Percentiles rank a stretch among this genome's conserved stretches.
phyloP scores from a whole-genome alignment of 1,139 yeast species.

The Candida buenavistaensis region DNA sequence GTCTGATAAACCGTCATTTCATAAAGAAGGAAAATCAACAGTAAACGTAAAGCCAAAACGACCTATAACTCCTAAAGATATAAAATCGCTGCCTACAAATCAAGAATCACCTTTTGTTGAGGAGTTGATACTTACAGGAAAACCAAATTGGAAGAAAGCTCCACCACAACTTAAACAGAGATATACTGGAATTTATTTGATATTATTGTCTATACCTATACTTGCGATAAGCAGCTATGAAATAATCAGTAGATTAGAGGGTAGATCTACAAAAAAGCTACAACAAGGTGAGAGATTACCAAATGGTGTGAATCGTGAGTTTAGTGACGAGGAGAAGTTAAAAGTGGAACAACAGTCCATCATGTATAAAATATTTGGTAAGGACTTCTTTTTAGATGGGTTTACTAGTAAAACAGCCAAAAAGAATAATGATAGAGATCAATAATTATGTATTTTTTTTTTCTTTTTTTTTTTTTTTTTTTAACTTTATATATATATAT shows the following conservation, averaged over 20 bases:
- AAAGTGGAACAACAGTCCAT: slow-evolving; percentile 36
- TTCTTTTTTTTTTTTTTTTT: too few relatives aligned
- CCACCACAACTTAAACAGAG: slow-evolving; percentile 39
- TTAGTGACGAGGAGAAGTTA: slow-evolving; percentile 44
- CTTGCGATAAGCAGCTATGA: slow-evolving; percentile 37
- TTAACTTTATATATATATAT: slow-evolving; percentile 5
- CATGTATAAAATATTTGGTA: slow-evolving; percentile 42
- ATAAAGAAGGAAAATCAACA: slow-evolving; percentile 26
- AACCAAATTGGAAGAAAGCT: slow-evolving; percentile 48
- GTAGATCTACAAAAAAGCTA: slow-evolving; percentile 41
- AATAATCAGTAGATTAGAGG: slow-evolving; percentile 39
- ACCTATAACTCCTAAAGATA: slow-evolving; percentile 13
- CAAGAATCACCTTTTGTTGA: slow-evolving; percentile 33
- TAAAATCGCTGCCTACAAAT: slow-evolving; percentile 16
- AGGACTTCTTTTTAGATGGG: slow-evolving; percentile 47
- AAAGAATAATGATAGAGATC: slow-evolving; percentile 9
- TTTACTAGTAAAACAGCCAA: slow-evolving; percentile 46
- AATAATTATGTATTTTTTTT: too few relatives aligned
- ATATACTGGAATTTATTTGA: slow-evolving; percentile 41
- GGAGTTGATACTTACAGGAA: slow-evolving; percentile 40
- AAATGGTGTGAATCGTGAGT: slow-evolving; percentile 33
- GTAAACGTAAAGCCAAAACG: slow-evolving; percentile 13
- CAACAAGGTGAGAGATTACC: slow-evolving; percentile 44
- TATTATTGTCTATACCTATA: slow-evolving; percentile 42
- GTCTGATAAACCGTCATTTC: slow-evolving; percentile 29